Evolutionary conservation across 495 filamentous ascomycete species (phyloP), one percentile per base, ranked within the genome.

Genomic region (Clohesyomyces aquaticus): DNA sequence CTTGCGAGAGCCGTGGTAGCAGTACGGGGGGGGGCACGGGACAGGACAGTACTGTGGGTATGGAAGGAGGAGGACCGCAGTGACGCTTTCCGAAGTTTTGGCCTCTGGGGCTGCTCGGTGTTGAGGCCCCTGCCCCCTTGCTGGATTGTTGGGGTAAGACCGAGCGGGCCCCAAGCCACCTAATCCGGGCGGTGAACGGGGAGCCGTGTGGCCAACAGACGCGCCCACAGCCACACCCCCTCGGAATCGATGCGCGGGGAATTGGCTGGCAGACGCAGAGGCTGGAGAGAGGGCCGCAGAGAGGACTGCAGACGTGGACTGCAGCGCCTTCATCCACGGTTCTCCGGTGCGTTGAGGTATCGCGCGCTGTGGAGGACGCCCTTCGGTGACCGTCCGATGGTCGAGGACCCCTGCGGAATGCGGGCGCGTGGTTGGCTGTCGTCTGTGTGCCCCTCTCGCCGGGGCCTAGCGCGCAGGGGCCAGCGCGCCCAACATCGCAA

Each of bases 81-180:
- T 51, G 51, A 55, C 53, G 58, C 58, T 66, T 8, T 59, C 46
- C 56, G 61, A 61, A 61, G 45, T 28, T 43, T 65, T 65, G 48
- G 51, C 11, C 49, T 42, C 60, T 19, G 22, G 50, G 54, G 53
- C 16, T 63, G 35, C 49, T 53, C 67, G 67, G 58, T 54, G 66
- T 59, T 69, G 61, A 55, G 59, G 51, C 27, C 45, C 49, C 45
- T 54, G 62, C 48, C 25, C 58, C 26, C 32, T 19, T 59, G 55
- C 47, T 57, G 56, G 56, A 45, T 68, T 59, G 59, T 64, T 69
- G 60, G 54, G 59, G 65, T 27, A 63, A 60, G 21, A 4, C 61
- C 54, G 59, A 45, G 59, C 55, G 38, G 19, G 43, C 22, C 53
- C 49, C 48, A 45, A 19, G 41, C 47, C 45, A 29, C 18, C 18